These are phyloP conservation scores for Musa balbisiana DNA, from an alignment of 202 grass and related monocot species.

Conservation along the genomic window DNA sequence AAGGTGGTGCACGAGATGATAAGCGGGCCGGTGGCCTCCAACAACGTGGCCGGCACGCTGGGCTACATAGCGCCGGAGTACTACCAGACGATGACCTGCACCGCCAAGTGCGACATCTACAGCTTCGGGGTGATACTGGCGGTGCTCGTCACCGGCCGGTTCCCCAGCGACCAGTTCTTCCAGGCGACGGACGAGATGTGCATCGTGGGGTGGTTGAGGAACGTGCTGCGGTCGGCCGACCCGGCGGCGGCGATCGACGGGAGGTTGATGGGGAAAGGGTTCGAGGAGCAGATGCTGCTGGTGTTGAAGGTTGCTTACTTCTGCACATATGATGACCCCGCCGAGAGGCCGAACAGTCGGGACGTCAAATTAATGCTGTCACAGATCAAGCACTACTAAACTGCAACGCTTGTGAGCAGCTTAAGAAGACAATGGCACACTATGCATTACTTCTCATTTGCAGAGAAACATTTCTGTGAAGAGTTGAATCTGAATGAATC, in stretches of 20 bases:
- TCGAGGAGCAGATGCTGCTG: slow-evolving; percentile 36
- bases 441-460: no score
- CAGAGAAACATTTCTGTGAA: no score
- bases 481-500: no score
- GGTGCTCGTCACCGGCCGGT: slow-evolving; percentile 18
- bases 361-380: slow-evolving; percentile 22
- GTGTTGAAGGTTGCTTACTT: slow-evolving; percentile 36
- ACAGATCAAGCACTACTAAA: slow-evolving; percentile 3
- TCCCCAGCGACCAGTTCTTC: slow-evolving; percentile 26
- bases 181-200: slow-evolving; percentile 26
- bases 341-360: slow-evolving; percentile 27
- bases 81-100: slow-evolving; percentile 13
- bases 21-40: not conserved
- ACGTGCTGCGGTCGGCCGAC: not conserved
- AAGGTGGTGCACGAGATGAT: slow-evolving; percentile 6
- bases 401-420: no score
- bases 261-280: slow-evolving; percentile 14
- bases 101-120: slow-evolving; percentile 22
- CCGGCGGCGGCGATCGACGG: slow-evolving; percentile 13
- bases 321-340: slow-evolving; percentile 31
- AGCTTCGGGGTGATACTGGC: slow-evolving; percentile 30
- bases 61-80: slow-evolving; percentile 29
- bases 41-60: slow-evolving; percentile 22
- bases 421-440: no score
- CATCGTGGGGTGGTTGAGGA: slow-evolving; percentile 27